Evolutionary conservation across 2,329 filamentous ascomycete genomes (phyloP), one percentile per base, ranked within the genome.

Genomic region (Nannizziopsis arthrosporioides): DNA sequence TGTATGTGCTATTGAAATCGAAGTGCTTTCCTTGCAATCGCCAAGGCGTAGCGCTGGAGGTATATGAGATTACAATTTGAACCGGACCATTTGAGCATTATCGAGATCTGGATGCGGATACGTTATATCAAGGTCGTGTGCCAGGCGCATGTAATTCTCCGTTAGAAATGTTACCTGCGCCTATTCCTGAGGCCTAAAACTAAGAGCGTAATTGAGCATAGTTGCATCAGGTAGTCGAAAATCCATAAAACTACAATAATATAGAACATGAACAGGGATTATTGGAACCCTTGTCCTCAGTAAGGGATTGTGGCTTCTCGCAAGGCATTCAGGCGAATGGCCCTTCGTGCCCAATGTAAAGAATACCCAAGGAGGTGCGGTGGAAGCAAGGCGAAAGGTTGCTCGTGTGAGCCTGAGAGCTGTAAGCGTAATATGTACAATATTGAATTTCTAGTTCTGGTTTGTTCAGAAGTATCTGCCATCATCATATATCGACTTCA

Each of bases 31-130:
- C 68, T 22, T 63, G 66, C 27, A 66, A 64, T 11, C 64, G n/a
- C n/a, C n/a, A 64, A 40, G 70, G 70, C 3, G 69, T 73, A 15
- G 68, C 66, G 11, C 61, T 69, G 49, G 61, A 69, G 7, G 61
- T 73, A 17, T 50, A 72, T 47, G 64, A 70, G 50, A 56, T 70
- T 38, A 35, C 38, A 7, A 3, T 42, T 42, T 30, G 14, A 42
- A n/a, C 3, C 11, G 5, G 35, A 22, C 9, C 10, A 34, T 17
- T n/a, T 9, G 35, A n/a, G 35, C 12, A 9, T n/a, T n/a, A n/a
- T n/a, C n/a, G n/a, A n/a, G n/a, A n/a, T n/a, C n/a, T n/a, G n/a
- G n/a, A n/a, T n/a, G n/a, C n/a, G n/a, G n/a, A n/a, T n/a, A n/a
- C n/a, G n/a, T n/a, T n/a, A n/a, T n/a, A n/a, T n/a, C n/a, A n/a